Evolutionary conservation across 2,329 filamentous ascomycete species (phyloP), one percentile per base, ranked within the genome.

Genomic region (Nannizziopsis arthrosporioides): DNA sequence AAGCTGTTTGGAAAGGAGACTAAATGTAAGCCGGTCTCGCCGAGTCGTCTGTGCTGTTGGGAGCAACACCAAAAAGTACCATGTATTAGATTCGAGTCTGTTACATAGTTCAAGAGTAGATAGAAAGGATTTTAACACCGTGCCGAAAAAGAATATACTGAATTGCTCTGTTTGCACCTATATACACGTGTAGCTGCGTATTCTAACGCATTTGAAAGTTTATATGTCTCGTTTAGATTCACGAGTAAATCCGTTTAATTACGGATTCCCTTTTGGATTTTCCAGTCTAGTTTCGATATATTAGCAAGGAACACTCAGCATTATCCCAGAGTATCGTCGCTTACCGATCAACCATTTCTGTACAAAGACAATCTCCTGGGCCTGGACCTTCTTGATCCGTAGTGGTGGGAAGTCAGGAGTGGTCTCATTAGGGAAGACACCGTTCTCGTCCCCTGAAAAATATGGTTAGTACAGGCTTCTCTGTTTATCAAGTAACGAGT

Each of bases 391-490:
- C 27, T 62, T 61, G n/a, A 76, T 65, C 42, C 68, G 59, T 5
- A 56, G 53, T 2, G 74, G 74, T 2, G 73, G 73, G 38, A 75
- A 53, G 0, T 56, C 57, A 2, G 67, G 55, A 1, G 68, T 74
- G 0, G 73, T 76, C 60, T 76, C 66, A 49, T 76, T 76, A 5
- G 66, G 61, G 47, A 75, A 73, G 5, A 74, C 56, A 35, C 71
- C 71, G 45, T 73, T 72, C 57, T 73, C 69, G 52, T 74, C 71
- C 71, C 70, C 57, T 59, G 38, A 5, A 51, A 71, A 75, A 18
- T 12, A 31, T 14, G 14, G 11, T 34, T 12, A 22, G 18, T 38
- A 37, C 7, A 18, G 4, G 12, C 14, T 30, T 5, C 6, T 15
- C 17, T 9, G 27, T 17, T 12, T 11, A 43, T 81, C 77, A 47